Evolutionary conservation across 768 basidiomycete species (phyloP).

Genomic region (Serendipita sp.): DNA sequence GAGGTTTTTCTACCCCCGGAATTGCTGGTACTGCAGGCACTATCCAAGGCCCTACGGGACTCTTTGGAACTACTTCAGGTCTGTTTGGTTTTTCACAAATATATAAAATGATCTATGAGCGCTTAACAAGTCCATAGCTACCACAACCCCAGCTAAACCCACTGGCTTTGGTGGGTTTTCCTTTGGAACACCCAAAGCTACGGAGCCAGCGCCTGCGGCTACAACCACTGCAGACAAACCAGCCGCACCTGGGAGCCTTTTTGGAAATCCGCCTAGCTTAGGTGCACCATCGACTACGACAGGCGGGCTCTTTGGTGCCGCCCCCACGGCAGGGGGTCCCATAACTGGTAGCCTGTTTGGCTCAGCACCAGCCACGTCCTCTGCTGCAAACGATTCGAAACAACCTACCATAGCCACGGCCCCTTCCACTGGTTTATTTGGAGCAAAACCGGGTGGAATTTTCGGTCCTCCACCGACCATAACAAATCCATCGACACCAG

Average conservation of each 20-base stretch:
- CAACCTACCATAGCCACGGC: not conserved
- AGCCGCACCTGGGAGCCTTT: conserved; percentile 20
- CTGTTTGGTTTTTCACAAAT: conserved; percentile 4
- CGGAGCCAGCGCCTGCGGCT: conserved; percentile 10
- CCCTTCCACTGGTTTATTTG: conserved; percentile 6
- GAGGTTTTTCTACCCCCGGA: too few relatives aligned
- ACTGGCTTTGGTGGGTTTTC: conserved; percentile 20
- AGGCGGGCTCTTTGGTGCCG: conserved; percentile 2
- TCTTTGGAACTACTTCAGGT: conserved; percentile 16
- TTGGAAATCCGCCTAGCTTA: too few relatives aligned
- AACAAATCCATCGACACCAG: conserved; percentile 15
- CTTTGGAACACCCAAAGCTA: conserved; percentile 25
- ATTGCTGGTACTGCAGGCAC: not conserved
- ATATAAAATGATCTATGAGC: too few relatives aligned
- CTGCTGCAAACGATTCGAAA: conserved; percentile 14
- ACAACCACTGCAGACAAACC: conserved; percentile 21
- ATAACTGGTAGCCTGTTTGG: conserved; percentile 15
- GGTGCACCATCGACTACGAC: not conserved
- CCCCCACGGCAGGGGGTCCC: not conserved
- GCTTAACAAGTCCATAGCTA: conserved; percentile 11
- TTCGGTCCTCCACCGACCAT: conserved; percentile 12
- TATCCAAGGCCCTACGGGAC: not conserved
- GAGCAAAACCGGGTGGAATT: conserved; percentile 13
- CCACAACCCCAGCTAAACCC: not conserved
- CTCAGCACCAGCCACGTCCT: conserved; percentile 11